Evolutionary conservation across 805 yeast species (phyloP).

Genomic region (Helenozyma rhizophorensis): DNA sequence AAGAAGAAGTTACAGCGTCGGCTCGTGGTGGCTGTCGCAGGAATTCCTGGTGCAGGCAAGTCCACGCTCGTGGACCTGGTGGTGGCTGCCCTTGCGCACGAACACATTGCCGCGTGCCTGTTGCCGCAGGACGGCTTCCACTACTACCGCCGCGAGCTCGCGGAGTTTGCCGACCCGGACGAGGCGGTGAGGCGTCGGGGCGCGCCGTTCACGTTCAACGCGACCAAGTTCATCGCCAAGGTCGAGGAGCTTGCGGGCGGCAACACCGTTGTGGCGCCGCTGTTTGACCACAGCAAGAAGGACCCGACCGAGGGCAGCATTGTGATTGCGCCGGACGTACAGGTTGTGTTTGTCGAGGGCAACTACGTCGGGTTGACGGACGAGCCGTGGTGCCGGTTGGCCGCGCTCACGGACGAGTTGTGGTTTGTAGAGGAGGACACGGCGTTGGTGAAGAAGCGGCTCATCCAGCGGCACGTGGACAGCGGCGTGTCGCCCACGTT

Average conservation of each 20-base stretch:
- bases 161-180: slow-evolving; percentile 46
- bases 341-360: slow-evolving; percentile 72
- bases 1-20: slow-evolving; percentile 21
- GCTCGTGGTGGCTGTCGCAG: slow-evolving; percentile 57
- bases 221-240: slow-evolving; percentile 29
- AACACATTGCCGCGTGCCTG: slow-evolving; percentile 15
- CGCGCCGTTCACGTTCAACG: slow-evolving; percentile 82
- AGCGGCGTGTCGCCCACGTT: slow-evolving; percentile 48
- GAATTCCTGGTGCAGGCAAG: slow-evolving; percentile 86
- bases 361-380: slow-evolving; percentile 59
- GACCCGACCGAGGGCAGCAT: slow-evolving; percentile 65
- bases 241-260: slow-evolving; percentile 15
- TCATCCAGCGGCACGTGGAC: slow-evolving; percentile 60
- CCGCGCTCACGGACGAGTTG: slow-evolving; percentile 34
- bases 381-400: slow-evolving; percentile 55
- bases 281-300: slow-evolving; percentile 68
- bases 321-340: slow-evolving; percentile 39
- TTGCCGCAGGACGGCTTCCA: slow-evolving; percentile 42
- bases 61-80: slow-evolving; percentile 57
- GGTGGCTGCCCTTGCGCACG: slow-evolving; percentile 25
- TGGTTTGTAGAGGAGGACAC: slow-evolving; percentile 51
- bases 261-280: slow-evolving; percentile 51
- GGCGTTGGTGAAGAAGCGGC: slow-evolving; percentile 47
- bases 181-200: slow-evolving; percentile 68
- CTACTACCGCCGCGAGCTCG: slow-evolving; percentile 27